These are phyloP conservation scores for Hygrophila difformis DNA, from an alignment of 257 asterid species.

Conservation along the genomic window DNA sequence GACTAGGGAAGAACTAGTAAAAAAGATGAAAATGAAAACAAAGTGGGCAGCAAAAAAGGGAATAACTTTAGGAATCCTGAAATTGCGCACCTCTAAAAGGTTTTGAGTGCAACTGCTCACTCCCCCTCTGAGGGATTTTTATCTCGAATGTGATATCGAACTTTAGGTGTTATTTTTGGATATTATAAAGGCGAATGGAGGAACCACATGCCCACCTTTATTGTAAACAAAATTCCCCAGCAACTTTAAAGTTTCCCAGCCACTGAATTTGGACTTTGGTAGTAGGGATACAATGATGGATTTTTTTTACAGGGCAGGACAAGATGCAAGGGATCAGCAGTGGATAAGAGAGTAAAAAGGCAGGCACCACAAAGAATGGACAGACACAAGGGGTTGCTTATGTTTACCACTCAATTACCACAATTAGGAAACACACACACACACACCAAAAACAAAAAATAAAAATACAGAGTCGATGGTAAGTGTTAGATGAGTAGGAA, in stretches of 20 bases:
- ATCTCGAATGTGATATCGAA: not conserved
- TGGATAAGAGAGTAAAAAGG: too few relatives aligned
- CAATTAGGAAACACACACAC: not conserved
- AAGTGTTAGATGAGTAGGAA: slow-evolving; percentile 14
- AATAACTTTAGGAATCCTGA: slow-evolving; percentile 34
- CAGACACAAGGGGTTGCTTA: not conserved
- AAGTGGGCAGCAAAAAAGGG: slow-evolving; percentile 10
- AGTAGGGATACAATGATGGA: too few relatives aligned
- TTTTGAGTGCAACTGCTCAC: slow-evolving; percentile 22
- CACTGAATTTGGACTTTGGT: not conserved
- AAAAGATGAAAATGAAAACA: too few relatives aligned
- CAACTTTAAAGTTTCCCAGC: not conserved
- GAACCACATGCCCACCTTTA: slow-evolving; percentile 23
- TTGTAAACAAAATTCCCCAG: slow-evolving; percentile 11
- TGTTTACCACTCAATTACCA: not conserved
- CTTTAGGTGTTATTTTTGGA: slow-evolving; percentile 3
- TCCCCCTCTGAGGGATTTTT: slow-evolving; percentile 10
- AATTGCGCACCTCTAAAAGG: slow-evolving; percentile 46
- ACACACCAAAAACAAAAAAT: too few relatives aligned
- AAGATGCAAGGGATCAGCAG: too few relatives aligned
- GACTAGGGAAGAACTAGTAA: too few relatives aligned
- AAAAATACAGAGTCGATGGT: not conserved
- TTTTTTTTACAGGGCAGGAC: too few relatives aligned
- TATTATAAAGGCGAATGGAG: not conserved
- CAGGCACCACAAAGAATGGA: not conserved